These are phyloP conservation scores for Diaporthe sp. DNA, from an alignment of 2,329 filamentous ascomycete species.

Conservation along the genomic window DNA sequence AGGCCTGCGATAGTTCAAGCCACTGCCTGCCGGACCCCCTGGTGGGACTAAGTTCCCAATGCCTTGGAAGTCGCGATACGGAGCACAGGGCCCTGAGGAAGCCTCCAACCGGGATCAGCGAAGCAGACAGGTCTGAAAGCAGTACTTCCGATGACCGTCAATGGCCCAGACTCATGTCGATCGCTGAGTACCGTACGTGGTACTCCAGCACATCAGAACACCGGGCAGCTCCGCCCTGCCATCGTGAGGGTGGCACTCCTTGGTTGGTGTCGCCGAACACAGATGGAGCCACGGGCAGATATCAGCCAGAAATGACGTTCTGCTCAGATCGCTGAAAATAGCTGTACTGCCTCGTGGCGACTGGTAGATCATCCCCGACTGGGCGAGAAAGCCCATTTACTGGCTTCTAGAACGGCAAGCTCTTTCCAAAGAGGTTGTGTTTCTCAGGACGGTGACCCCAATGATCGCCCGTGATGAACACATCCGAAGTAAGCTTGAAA, in stretches of 20 bases:
- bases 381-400: conserved; percentile 1
- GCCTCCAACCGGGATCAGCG: neutral
- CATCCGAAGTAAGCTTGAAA: conserved; percentile 35
- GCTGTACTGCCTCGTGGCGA: neutral
- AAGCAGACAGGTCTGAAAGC: neutral
- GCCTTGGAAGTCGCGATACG: neutral
- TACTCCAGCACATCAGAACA: neutral
- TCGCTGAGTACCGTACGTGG: neutral
- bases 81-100: neutral
- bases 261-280: neutral
- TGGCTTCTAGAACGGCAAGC: conserved; percentile 17
- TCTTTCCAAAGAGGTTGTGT: neutral
- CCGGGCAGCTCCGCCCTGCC: neutral
- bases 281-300: neutral
- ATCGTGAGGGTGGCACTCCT: neutral
- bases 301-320: conserved; percentile 20
- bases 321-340: conserved; percentile 1
- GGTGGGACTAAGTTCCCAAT: neutral
- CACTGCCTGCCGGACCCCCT: neutral
- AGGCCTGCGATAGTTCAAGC: neutral
- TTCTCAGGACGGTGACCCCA: conserved; percentile 13
- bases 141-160: neutral
- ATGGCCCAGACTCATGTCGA: neutral
- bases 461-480: conserved; percentile 31
- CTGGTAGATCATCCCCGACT: conserved; percentile 13